Percentiles rank a stretch among this genome's conserved stretches.
phyloP scores from a whole-genome alignment of 768 basidiomycete genomes.

The Suillus sp. region DNA sequence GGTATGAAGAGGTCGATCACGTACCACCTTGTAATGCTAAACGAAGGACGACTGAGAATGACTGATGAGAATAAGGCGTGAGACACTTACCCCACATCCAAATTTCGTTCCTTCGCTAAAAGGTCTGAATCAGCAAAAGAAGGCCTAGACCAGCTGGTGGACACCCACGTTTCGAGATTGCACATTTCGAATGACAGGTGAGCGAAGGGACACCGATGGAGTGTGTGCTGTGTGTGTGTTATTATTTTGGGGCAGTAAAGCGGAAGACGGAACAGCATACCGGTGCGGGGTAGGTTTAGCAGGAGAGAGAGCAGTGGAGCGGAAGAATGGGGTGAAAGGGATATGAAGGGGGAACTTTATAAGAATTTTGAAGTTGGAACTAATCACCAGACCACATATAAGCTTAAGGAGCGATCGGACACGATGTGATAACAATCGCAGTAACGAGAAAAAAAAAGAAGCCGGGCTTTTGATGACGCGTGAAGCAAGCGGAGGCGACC shows the following conservation, averaged over 20 bases:
- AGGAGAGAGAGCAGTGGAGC: constrained; percentile 13
- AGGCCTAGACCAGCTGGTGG: constrained; percentile 20
- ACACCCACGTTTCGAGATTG: constrained; percentile 54
- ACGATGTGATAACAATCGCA: constrained; percentile 32
- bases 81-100: constrained; percentile 60
- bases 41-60: constrained; percentile 17
- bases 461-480: constrained; percentile 3
- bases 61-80: constrained; percentile 22
- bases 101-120: constrained; percentile 72
- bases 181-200: constrained; percentile 44
- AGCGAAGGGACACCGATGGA: constrained; percentile 15
- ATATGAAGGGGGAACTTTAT: constrained; percentile 33
- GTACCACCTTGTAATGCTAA: constrained; percentile 71
- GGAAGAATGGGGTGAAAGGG: constrained; percentile 12
- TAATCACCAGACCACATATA: constrained; percentile 33
- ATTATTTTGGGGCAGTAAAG: constrained; percentile 11
- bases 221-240: constrained; percentile 9
- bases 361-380: constrained; percentile 21
- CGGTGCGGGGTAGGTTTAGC: constrained; percentile 11
- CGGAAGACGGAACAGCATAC: constrained; percentile 20
- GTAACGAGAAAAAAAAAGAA: constrained; percentile 11
- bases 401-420: constrained; percentile 30
- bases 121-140: constrained; percentile 29
- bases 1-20: constrained; percentile 43
- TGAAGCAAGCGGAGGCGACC: constrained; percentile 13